Conservation (phyloP, 2,329 filamentous ascomycete genomes). For the Colletotrichum plurivorum region DNA sequence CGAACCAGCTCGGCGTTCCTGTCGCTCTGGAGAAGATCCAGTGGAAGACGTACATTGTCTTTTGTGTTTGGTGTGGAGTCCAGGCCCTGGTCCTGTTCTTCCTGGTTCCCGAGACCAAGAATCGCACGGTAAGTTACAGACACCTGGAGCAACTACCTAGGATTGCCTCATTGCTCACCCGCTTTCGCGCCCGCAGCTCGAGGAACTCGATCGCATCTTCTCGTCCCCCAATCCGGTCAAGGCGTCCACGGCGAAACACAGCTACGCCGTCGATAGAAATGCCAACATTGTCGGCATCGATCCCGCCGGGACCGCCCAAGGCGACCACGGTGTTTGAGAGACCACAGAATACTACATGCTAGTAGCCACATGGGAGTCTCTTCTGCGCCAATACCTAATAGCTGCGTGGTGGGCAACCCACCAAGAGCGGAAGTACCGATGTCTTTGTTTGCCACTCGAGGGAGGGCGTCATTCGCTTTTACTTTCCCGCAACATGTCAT, state of each 20-base stretch:
- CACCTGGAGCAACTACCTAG: background rate
- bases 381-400: too few relatives aligned
- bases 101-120: conserved; percentile 65
- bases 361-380: too few relatives aligned
- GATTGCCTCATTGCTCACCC: conserved; percentile 27
- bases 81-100: conserved; percentile 61
- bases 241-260: conserved; percentile 36
- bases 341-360: too few relatives aligned
- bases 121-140: conserved; percentile 53
- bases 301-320: background rate
- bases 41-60: conserved; percentile 69
- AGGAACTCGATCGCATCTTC: conserved; percentile 38
- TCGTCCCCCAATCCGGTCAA: conserved; percentile 34
- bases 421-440: too few relatives aligned
- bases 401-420: too few relatives aligned
- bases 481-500: too few relatives aligned
- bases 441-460: too few relatives aligned
- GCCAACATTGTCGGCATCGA: conserved; percentile 29
- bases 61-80: conserved; percentile 59
- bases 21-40: conserved; percentile 64
- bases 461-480: too few relatives aligned
- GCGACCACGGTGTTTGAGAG: too few relatives aligned
- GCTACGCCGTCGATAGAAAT: conserved; percentile 23
- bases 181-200: conserved; percentile 4
- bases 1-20: conserved; percentile 62